Conservation (phyloP, 2,329 filamentous ascomycete species). For the Decorospora gaudefroyi region DNA sequence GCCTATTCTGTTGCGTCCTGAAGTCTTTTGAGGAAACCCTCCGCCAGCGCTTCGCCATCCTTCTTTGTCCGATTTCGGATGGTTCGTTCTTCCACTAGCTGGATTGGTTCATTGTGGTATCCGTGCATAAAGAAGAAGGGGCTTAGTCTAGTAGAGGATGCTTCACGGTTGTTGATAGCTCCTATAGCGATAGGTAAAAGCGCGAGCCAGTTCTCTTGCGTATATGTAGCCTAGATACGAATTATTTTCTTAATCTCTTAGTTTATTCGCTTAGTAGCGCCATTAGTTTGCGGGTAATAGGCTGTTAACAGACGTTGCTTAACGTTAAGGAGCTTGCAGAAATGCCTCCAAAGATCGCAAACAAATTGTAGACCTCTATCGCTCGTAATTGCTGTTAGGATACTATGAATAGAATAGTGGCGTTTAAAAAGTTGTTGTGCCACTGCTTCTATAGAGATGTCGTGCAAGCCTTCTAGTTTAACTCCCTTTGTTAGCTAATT, state of each 20-base stretch:
- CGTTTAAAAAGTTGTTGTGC: neutral
- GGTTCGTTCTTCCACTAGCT: neutral
- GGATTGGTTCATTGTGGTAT: neutral
- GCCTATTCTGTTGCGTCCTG: no score
- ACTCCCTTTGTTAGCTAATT: neutral
- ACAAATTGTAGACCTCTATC: neutral
- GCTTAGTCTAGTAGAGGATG: neutral
- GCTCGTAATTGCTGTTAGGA: neutral
- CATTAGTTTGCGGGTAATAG: conserved; percentile 6
- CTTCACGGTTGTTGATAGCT: neutral
- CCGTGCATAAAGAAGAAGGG: neutral
- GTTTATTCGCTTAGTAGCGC: conserved; percentile 2
- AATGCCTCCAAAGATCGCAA: neutral
- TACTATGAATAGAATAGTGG: no score
- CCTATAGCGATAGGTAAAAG: neutral
- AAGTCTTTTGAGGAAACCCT: no score
- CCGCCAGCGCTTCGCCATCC: no score
- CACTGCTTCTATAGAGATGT: neutral
- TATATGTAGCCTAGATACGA: neutral
- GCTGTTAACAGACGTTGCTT: conserved; percentile 2
- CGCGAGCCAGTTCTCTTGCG: neutral
- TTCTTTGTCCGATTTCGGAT: neutral
- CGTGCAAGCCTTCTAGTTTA: neutral
- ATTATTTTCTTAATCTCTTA: neutral
- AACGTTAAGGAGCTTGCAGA: neutral